These are phyloP conservation scores for Phytophthora uliginosa DNA, from an alignment of 352 stramenopile species.

Conservation along the genomic window DNA sequence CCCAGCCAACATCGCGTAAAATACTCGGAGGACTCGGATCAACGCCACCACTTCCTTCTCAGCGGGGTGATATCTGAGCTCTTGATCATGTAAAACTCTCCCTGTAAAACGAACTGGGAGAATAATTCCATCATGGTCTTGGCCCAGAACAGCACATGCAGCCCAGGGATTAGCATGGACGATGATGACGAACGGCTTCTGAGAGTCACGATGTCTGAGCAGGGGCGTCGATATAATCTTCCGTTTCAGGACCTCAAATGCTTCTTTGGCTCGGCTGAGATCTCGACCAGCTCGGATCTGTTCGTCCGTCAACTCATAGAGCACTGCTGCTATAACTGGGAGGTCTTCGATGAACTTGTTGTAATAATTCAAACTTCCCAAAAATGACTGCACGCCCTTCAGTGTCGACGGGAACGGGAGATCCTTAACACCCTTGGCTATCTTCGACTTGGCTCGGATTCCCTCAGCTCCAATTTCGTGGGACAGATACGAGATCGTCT, in stretches of 20 bases:
- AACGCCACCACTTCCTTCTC: slow-evolving; percentile 2
- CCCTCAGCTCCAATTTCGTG: background rate
- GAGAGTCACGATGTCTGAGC: background rate
- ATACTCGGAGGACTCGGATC: background rate
- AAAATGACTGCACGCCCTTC: background rate
- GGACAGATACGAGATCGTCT: background rate
- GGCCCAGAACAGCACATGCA: background rate
- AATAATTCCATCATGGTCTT: background rate
- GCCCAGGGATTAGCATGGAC: slow-evolving; percentile 1
- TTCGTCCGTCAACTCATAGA: background rate
- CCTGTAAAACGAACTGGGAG: background rate
- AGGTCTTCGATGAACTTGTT: slow-evolving; percentile 11
- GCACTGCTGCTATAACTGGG: background rate
- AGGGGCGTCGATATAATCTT: background rate
- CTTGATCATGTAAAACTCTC: background rate
- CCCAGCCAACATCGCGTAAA: background rate
- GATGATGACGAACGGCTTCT: background rate
- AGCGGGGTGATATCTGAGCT: background rate
- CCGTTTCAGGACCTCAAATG: background rate
- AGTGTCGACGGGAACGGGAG: background rate
- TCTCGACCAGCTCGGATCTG: background rate
- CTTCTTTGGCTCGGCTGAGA: background rate
- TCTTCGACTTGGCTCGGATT: background rate
- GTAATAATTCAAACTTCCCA: slow-evolving; percentile 1
- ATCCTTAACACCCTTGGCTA: background rate